Percentiles rank a stretch among this genome's conserved stretches.
Conservation (phyloP, 768 basidiomycete genomes). For the Panaeolus papilionaceus region DNA sequence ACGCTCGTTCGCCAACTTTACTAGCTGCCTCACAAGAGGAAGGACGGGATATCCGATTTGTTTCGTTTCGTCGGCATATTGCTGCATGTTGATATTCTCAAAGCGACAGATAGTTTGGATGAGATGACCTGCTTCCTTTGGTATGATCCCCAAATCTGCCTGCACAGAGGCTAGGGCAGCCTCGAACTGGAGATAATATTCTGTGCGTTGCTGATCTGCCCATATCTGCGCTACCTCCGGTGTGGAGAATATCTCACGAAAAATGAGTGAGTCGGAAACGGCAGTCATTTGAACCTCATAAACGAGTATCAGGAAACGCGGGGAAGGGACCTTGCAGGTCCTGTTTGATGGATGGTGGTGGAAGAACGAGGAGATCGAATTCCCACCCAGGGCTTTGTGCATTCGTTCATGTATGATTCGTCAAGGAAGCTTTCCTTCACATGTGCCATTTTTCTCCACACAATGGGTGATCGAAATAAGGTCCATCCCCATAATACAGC, state of each 20-base stretch:
- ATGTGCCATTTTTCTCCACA: constrained; percentile 3
- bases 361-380: constrained; percentile 9
- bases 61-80: constrained; percentile 45
- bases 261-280: constrained; percentile 43
- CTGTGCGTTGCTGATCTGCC: constrained; percentile 43
- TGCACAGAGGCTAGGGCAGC: constrained; percentile 36
- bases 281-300: constrained; percentile 32
- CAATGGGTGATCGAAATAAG: constrained; percentile 3
- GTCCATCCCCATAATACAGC: background rate
- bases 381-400: background rate
- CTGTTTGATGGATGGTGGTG: constrained; percentile 2
- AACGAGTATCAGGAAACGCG: background rate
- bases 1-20: constrained; percentile 40
- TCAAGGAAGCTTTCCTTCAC: background rate
- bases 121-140: constrained; percentile 40
- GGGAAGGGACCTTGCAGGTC: constrained; percentile 6
- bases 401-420: constrained; percentile 13
- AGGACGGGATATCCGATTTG: constrained; percentile 52
- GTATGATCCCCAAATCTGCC: constrained; percentile 45
- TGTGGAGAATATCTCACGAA: constrained; percentile 48
- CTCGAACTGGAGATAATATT: constrained; percentile 41
- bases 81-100: constrained; percentile 42
- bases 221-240: constrained; percentile 43
- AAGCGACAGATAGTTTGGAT: constrained; percentile 40
- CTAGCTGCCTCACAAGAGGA: constrained; percentile 50